phyloP scores from a whole-genome alignment of 257 asterid genomes.

The Solanum verrucosum region DNA sequence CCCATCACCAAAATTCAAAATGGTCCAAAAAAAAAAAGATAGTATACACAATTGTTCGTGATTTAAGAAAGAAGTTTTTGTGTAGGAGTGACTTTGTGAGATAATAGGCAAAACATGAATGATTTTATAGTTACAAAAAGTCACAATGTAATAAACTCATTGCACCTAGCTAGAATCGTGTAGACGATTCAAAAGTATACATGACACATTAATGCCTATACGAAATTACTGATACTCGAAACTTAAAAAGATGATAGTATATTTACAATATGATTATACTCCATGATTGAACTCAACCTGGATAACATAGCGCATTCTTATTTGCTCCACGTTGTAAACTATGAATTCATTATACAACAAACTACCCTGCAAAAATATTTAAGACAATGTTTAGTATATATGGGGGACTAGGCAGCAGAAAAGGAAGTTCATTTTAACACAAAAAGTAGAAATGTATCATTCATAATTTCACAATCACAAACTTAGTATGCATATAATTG shows the following conservation, averaged over 20 bases:
- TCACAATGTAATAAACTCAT: neutral
- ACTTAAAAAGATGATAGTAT: neutral
- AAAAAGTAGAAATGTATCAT: neutral
- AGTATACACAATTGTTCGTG: no score
- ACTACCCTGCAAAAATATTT: constrained; percentile 37
- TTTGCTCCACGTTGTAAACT: constrained; percentile 88
- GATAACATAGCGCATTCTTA: constrained; percentile 75
- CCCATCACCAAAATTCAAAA: neutral
- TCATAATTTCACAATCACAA: neutral
- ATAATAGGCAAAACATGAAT: neutral
- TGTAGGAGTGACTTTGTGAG: no score
- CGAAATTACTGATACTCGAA: neutral
- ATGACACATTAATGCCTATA: neutral
- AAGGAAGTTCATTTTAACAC: neutral
- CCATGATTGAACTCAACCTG: constrained; percentile 71
- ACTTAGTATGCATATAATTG: neutral
- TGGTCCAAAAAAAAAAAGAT: neutral
- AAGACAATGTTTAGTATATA: neutral
- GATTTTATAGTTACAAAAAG: neutral
- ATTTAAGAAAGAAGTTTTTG: no score
- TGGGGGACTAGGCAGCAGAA: neutral
- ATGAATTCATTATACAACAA: constrained; percentile 81
- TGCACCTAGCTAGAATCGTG: neutral
- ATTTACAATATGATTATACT: constrained; percentile 1
- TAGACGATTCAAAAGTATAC: neutral